Conservation (phyloP, 1,139 yeast genomes). For the Diutina rugosa region DNA sequence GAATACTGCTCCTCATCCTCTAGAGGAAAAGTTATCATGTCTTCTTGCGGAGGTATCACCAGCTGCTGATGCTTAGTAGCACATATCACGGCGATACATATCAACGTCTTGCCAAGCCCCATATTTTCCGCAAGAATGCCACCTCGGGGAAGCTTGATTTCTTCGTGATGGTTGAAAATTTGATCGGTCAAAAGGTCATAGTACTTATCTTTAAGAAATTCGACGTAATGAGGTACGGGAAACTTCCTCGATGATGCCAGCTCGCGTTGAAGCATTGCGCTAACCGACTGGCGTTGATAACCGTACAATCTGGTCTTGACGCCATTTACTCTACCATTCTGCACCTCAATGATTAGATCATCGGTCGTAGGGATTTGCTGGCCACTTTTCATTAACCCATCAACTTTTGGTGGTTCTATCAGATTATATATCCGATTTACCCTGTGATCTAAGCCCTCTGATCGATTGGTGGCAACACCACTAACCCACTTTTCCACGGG, state of each 20-base stretch:
- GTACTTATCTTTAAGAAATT: constrained; percentile 10
- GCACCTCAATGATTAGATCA: not conserved
- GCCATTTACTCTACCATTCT: constrained; percentile 26
- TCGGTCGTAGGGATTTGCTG: not conserved
- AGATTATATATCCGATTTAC: not conserved
- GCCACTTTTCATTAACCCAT: not conserved
- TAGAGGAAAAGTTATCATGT: not conserved
- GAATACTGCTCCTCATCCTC: not conserved
- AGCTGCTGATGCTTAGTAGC: constrained; percentile 34
- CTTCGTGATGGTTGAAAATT: constrained; percentile 21
- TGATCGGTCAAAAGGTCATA: constrained; percentile 20
- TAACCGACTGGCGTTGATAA: constrained; percentile 45
- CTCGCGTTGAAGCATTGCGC: constrained; percentile 47
- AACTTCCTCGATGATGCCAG: constrained; percentile 14
- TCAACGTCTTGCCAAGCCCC: constrained; percentile 65
- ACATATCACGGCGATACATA: constrained; percentile 49
- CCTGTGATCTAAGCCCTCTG: not conserved
- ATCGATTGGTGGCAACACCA: not conserved
- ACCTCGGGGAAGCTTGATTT: constrained; percentile 39
- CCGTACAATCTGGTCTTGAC: constrained; percentile 37
- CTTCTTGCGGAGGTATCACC: not conserved
- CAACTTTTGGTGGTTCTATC: not conserved
- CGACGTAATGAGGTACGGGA: constrained; percentile 31
- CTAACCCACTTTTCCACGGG: not conserved
- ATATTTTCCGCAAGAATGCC: constrained; percentile 68